These are phyloP conservation scores for Lablab purpureus DNA, from an alignment of 306 rosid species.

Conservation along the genomic window DNA sequence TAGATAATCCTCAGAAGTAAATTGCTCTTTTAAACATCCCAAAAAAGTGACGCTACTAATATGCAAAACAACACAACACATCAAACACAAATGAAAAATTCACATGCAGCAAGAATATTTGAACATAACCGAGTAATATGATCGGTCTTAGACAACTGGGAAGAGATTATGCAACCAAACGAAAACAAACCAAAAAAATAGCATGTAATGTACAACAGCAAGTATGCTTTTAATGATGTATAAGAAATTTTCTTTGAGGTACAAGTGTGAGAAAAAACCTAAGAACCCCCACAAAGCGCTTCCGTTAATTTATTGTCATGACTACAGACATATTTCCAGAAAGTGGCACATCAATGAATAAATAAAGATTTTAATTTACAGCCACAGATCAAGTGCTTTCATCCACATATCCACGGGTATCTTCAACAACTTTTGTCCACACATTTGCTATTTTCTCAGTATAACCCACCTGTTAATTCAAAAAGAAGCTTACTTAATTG, in stretches of 20 bases:
- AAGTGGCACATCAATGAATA: conserved; percentile 47
- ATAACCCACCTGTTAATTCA: conserved; percentile 79
- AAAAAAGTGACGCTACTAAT: no score
- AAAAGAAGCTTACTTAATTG: not conserved
- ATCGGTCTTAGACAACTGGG: not conserved
- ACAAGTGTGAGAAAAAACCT: conserved; percentile 47
- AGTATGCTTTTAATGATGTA: conserved; percentile 34
- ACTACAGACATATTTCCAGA: conserved; percentile 33
- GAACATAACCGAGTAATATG: not conserved
- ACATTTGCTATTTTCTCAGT: conserved; percentile 94
- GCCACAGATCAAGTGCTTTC: conserved; percentile 62
- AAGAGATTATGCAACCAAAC: not conserved
- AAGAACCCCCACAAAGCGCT: conserved; percentile 34
- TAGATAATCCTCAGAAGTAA: not conserved
- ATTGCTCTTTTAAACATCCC: not conserved
- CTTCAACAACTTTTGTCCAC: conserved; percentile 91
- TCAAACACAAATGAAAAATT: not conserved
- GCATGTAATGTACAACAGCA: conserved; percentile 54
- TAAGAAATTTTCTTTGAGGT: conserved; percentile 38
- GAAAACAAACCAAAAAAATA: conserved; percentile 27
- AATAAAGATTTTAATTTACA: conserved; percentile 52
- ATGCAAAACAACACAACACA: not conserved
- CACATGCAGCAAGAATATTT: not conserved
- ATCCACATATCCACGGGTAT: conserved; percentile 64
- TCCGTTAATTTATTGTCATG: conserved; percentile 50